Evolutionary conservation across 2,329 filamentous ascomycete genomes (phyloP).

Genomic region (Beauveria sp.): DNA sequence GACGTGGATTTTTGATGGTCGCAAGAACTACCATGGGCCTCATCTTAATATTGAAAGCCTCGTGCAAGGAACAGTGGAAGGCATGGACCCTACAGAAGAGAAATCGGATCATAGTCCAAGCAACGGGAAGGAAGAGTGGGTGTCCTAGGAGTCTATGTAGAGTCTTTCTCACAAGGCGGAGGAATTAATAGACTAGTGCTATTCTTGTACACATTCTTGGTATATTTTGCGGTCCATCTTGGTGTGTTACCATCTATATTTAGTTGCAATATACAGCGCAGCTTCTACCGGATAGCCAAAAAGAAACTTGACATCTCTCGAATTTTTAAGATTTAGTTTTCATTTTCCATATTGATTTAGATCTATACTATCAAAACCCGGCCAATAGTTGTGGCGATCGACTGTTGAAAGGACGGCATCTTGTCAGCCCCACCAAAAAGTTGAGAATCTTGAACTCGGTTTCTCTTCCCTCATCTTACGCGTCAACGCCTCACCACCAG

Average conservation of each 20-base stretch:
- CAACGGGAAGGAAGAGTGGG: conserved; percentile 4
- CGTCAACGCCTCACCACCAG: conserved; percentile 14
- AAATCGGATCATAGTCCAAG: background rate
- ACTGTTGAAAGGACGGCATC: background rate
- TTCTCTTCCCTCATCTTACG: conserved; percentile 2
- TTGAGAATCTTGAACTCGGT: background rate
- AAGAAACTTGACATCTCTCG: too few species aligned
- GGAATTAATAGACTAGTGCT: too few species aligned
- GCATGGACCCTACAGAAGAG: conserved; percentile 2
- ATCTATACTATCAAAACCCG: too few species aligned
- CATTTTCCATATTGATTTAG: too few species aligned
- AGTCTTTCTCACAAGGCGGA: background rate
- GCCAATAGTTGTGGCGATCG: background rate
- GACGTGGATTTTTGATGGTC: conserved; percentile 41
- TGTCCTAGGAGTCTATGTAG: background rate
- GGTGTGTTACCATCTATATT: too few species aligned
- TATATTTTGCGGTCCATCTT: too few species aligned
- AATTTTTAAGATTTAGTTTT: too few species aligned
- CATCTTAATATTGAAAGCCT: background rate
- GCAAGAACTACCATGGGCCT: conserved; percentile 33
- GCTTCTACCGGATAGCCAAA: too few species aligned
- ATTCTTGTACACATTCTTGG: too few species aligned
- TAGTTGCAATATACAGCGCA: too few species aligned
- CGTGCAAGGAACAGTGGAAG: background rate
- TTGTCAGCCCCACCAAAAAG: conserved; percentile 5